phyloP scores from a whole-genome alignment of 164 flowering plant genomes.

The Vitis amurensis region DNA sequence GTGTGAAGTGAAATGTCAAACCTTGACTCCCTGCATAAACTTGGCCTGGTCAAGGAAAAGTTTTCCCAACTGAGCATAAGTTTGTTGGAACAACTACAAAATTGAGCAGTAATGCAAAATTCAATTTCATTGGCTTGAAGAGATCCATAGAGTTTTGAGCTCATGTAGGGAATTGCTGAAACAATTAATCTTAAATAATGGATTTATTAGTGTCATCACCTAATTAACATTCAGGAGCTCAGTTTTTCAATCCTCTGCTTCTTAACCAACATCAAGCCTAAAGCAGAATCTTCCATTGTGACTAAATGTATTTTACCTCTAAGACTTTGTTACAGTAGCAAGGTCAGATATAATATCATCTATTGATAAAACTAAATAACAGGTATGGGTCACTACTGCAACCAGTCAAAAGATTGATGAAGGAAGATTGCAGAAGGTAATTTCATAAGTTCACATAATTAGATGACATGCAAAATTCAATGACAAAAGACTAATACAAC shows the following conservation, averaged over 20 bases:
- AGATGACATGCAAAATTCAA: not conserved
- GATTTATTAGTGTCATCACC: not conserved
- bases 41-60: not conserved
- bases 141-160: constrained; percentile 1
- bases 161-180: not conserved
- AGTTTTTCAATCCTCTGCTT: not conserved
- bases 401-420: not conserved
- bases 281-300: too few species aligned
- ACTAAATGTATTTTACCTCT: too few species aligned
- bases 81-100: not conserved
- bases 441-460: not conserved
- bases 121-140: not conserved
- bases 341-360: not conserved
- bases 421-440: not conserved
- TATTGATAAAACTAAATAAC: not conserved
- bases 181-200: not conserved
- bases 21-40: not conserved
- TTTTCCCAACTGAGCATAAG: not conserved
- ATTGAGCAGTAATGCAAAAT: constrained; percentile 1
- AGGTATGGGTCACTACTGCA: not conserved
- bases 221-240: not conserved
- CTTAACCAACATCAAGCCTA: not conserved
- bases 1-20: not conserved
- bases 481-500: not conserved
- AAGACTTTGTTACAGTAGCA: too few species aligned